phyloP scores from a whole-genome alignment of 2,329 filamentous ascomycete genomes.

The Venturia carpophila region DNA sequence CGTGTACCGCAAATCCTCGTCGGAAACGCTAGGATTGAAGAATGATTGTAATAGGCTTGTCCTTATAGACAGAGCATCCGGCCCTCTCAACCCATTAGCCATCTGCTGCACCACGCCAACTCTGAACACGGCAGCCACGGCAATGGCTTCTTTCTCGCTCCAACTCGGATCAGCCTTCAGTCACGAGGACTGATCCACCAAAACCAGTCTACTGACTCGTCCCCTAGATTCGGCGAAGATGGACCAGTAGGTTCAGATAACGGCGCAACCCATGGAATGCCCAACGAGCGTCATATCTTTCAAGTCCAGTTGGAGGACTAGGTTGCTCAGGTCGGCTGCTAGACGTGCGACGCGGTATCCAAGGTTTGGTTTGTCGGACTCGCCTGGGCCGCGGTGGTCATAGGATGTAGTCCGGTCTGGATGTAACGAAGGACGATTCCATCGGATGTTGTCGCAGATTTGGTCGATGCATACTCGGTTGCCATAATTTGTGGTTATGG shows the following conservation, averaged over 20 bases:
- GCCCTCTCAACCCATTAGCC: background rate
- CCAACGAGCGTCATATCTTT: slow-evolving; percentile 15
- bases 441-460: background rate
- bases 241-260: slow-evolving; percentile 31
- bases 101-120: background rate
- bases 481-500: background rate
- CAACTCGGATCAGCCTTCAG: slow-evolving; percentile 27
- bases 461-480: background rate
- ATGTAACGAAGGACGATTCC: background rate
- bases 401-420: background rate
- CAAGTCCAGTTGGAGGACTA: slow-evolving; percentile 11
- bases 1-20: slow-evolving; percentile 26
- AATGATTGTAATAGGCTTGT: background rate
- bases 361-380: slow-evolving; percentile 2
- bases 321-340: slow-evolving; percentile 15
- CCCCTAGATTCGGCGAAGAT: slow-evolving; percentile 24
- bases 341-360: slow-evolving; percentile 15
- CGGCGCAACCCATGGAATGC: slow-evolving; percentile 20
- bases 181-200: slow-evolving; percentile 28
- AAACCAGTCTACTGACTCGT: slow-evolving; percentile 25
- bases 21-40: slow-evolving; percentile 23
- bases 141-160: slow-evolving; percentile 23
- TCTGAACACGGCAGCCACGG: slow-evolving; percentile 24
- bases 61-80: slow-evolving; percentile 15
- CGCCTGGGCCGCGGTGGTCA: slow-evolving; percentile 17